Conservation (phyloP, 1,284 basidiomycete genomes). For the Cryptococcus amylolentus region DNA sequence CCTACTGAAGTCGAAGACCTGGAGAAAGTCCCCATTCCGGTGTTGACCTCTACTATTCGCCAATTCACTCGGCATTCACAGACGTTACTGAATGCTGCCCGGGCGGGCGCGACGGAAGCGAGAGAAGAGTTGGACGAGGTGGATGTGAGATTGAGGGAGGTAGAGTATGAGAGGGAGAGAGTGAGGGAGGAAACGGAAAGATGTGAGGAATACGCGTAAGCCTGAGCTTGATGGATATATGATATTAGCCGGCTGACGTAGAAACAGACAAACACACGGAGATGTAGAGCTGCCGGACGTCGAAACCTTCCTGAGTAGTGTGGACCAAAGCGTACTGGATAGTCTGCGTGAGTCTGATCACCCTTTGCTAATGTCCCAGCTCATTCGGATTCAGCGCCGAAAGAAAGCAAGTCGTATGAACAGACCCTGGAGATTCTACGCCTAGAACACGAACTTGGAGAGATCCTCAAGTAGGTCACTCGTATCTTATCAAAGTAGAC, state of each 20-base stretch:
- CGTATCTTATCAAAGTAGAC: background rate
- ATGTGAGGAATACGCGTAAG: constrained; percentile 42
- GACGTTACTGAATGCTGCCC: constrained; percentile 33
- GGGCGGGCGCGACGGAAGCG: constrained; percentile 27
- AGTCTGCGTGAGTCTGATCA: constrained; percentile 28
- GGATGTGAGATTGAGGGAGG: constrained; percentile 34
- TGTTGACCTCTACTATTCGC: constrained; percentile 29
- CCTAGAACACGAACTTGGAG: constrained; percentile 38
- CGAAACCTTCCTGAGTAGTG: constrained; percentile 19
- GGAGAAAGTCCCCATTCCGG: constrained; percentile 13
- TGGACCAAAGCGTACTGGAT: constrained; percentile 14
- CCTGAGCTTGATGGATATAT: background rate
- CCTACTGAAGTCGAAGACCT: constrained; percentile 2
- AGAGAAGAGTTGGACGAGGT: constrained; percentile 30
- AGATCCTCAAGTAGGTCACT: constrained; percentile 29
- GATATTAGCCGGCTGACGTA: background rate
- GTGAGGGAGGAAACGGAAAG: constrained; percentile 38
- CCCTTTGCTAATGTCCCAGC: background rate
- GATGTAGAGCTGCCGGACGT: constrained; percentile 26
- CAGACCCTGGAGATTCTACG: constrained; percentile 31
- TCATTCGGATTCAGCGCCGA: constrained; percentile 13
- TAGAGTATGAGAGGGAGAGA: constrained; percentile 40
- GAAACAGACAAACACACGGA: constrained; percentile 31
- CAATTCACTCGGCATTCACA: constrained; percentile 29
- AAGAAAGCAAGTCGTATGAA: constrained; percentile 26